These are phyloP conservation scores for Cucurbita maxima DNA, from an alignment of 306 rosid species.

Conservation along the genomic window DNA sequence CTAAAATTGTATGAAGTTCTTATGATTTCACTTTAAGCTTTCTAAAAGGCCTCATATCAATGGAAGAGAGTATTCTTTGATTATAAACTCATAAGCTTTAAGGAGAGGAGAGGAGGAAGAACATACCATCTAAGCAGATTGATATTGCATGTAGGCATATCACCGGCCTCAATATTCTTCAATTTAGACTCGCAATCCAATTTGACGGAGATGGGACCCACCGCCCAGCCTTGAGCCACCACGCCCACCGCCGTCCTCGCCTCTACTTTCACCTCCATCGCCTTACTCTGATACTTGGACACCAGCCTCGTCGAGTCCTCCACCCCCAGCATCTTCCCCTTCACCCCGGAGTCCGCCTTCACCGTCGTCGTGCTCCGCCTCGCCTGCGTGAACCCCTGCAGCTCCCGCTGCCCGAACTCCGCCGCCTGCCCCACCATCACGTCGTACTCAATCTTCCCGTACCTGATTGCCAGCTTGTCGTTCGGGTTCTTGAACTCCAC, in stretches of 20 bases:
- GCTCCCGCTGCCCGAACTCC: conserved; percentile 10
- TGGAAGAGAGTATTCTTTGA: too few relatives aligned
- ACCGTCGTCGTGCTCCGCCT: conserved; percentile 13
- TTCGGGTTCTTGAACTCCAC: conserved; percentile 48
- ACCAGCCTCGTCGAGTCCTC: conserved; percentile 20
- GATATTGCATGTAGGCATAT: conserved; percentile 37
- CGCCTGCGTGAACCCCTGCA: conserved; percentile 22
- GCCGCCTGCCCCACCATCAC: conserved; percentile 16
- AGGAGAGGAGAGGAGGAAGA: too few relatives aligned
- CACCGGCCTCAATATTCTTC: conserved; percentile 32
- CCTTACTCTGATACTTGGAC: conserved; percentile 13
- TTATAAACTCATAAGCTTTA: too few relatives aligned
- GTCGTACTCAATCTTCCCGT: neutral
- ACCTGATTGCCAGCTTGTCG: conserved; percentile 20
- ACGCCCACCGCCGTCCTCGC: conserved; percentile 26
- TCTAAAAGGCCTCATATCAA: too few relatives aligned
- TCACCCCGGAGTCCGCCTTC: conserved; percentile 29
- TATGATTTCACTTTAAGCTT: too few relatives aligned
- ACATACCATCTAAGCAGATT: conserved; percentile 40
- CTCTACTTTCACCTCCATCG: conserved; percentile 27
- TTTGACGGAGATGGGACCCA: conserved; percentile 20
- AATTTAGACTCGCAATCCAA: conserved; percentile 30
- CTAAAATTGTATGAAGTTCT: too few relatives aligned
- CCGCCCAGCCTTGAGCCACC: conserved; percentile 19
- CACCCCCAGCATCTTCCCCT: conserved; percentile 13